Evolutionary conservation across 371 early-diverging fungal genomes (phyloP).

Genomic region (Circinella minor): DNA sequence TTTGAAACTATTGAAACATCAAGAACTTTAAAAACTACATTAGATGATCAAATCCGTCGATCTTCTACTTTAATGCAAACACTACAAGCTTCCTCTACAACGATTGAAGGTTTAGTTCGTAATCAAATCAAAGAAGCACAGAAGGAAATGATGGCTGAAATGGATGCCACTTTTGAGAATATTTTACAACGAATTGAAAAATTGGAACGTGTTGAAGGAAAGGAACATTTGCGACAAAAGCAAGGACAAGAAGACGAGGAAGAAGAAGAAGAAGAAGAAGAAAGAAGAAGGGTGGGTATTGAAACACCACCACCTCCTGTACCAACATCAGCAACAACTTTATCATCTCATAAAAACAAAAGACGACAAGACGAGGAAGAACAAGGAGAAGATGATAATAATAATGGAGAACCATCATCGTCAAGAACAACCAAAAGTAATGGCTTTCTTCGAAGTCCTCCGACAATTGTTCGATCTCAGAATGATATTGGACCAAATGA

Average conservation of each 20-base stretch:
- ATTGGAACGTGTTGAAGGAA: constrained; percentile 24
- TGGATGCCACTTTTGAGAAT: constrained; percentile 39
- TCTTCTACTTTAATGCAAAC: constrained; percentile 79
- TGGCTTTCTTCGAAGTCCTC: constrained; percentile 18
- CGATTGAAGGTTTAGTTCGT: constrained; percentile 78
- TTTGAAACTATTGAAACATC: constrained; percentile 67
- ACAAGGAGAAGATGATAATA: neutral
- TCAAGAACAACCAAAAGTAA: constrained; percentile 5
- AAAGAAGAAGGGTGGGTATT: neutral
- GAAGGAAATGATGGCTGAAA: constrained; percentile 50
- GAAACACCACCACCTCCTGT: constrained; percentile 16
- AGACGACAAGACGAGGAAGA: neutral
- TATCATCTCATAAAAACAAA: neutral
- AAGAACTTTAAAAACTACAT: constrained; percentile 59
- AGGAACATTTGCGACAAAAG: neutral
- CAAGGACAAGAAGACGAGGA: neutral
- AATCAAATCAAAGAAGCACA: constrained; percentile 79
- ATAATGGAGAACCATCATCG: neutral
- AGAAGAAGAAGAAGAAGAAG: constrained; percentile 3
- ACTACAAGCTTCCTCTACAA: constrained; percentile 69
- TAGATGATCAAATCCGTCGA: constrained; percentile 77
- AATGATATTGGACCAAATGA: constrained; percentile 29
- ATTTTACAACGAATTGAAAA: constrained; percentile 28
- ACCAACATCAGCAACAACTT: neutral
- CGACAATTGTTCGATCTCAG: constrained; percentile 33